A percentile compares a stretch with the other conserved stretches of the same genome.
Conservation (phyloP, 1,139 yeast species). For the Pichia sp. region DNA sequence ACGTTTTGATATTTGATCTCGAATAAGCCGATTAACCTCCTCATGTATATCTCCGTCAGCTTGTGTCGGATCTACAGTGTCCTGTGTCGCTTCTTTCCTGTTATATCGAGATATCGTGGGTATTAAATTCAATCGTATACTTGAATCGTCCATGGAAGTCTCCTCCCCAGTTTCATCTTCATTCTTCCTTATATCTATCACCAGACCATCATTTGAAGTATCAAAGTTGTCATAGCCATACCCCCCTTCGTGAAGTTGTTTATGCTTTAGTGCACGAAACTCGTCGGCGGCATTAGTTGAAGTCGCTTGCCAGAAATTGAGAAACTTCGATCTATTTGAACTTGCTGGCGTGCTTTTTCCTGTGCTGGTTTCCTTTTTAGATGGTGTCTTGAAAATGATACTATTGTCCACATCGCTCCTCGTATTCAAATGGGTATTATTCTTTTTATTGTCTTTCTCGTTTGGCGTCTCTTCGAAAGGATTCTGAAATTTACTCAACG, state of each 20-base stretch:
- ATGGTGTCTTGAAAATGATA: constrained; percentile 17
- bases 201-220: constrained; percentile 7
- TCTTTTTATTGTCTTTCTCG: constrained; percentile 10
- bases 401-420: constrained; percentile 7
- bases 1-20: constrained; percentile 10
- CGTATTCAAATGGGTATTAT: neutral
- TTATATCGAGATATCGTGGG: constrained; percentile 2
- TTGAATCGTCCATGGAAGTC: constrained; percentile 21
- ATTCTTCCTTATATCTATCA: constrained; percentile 8
- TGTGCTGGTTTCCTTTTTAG: neutral
- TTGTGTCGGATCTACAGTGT: constrained; percentile 13
- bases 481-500: constrained; percentile 23
- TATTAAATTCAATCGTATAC: constrained; percentile 23
- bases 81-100: constrained; percentile 1
- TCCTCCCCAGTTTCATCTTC: constrained; percentile 12
- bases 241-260: neutral
- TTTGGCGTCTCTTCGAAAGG: constrained; percentile 29
- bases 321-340: neutral
- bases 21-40: constrained; percentile 18
- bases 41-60: constrained; percentile 24
- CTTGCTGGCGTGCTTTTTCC: neutral
- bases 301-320: neutral
- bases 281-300: constrained; percentile 8
- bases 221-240: constrained; percentile 6
- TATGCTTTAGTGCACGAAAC: constrained; percentile 14